phyloP scores from a whole-genome alignment of 2,329 filamentous ascomycete genomes.

The Colletotrichum tropicicola region DNA sequence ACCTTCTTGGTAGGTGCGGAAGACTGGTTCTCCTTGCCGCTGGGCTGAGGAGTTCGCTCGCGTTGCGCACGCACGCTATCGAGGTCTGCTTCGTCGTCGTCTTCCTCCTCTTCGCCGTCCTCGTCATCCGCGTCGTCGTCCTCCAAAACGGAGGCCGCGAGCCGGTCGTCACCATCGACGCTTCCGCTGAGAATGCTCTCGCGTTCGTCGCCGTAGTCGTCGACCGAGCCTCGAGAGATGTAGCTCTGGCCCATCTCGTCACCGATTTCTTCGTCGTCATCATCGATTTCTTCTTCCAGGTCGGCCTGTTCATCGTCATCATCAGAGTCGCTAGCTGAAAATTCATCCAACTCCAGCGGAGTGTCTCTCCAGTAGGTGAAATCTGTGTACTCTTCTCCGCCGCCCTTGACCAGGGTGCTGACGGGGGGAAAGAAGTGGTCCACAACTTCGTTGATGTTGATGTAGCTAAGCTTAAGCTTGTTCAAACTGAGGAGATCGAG shows the following conservation, averaged over 20 bases:
- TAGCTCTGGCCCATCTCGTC: slow-evolving; percentile 64
- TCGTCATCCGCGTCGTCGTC: slow-evolving; percentile 44
- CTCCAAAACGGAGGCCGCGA: slow-evolving; percentile 51
- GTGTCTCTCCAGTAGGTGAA: slow-evolving; percentile 95
- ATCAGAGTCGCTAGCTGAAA: slow-evolving; percentile 81
- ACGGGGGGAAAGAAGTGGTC: slow-evolving; percentile 98
- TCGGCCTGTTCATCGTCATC: slow-evolving; percentile 57
- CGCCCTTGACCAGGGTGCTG: slow-evolving; percentile 84
- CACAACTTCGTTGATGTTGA: slow-evolving; percentile 95
- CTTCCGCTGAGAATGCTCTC: slow-evolving; percentile 54
- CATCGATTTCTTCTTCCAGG: slow-evolving; percentile 61
- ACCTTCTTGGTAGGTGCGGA: slow-evolving; percentile 31
- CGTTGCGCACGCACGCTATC: slow-evolving; percentile 18
- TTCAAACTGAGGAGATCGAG: slow-evolving; percentile 90
- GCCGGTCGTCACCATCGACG: slow-evolving; percentile 52
- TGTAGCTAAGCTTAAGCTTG: slow-evolving; percentile 95
- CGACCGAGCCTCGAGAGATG: slow-evolving; percentile 59
- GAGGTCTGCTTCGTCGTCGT: slow-evolving; percentile 51
- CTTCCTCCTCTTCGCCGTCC: slow-evolving; percentile 44
- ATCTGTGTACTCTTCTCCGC: slow-evolving; percentile 94
- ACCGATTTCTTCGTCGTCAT: slow-evolving; percentile 53
- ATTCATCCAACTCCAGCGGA: slow-evolving; percentile 86
- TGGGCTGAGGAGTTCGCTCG: slow-evolving; percentile 26
- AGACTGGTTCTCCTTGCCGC: slow-evolving; percentile 15
- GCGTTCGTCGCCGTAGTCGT: slow-evolving; percentile 53